Base-by-base conservation (phyloP, 73 alveolate species). In the Durusdinium trenchii region DNA sequence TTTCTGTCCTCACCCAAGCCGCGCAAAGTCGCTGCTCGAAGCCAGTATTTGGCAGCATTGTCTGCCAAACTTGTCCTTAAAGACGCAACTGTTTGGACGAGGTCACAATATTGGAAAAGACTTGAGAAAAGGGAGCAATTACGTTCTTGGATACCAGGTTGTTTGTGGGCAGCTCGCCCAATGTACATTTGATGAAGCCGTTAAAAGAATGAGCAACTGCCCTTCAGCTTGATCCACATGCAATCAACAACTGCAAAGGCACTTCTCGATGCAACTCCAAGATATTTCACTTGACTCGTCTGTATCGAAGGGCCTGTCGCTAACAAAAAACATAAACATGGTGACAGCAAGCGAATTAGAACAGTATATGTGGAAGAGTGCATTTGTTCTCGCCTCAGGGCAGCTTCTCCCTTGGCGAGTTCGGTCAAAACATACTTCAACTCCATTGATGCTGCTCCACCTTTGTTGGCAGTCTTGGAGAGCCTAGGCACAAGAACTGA, bases 1-100 rank as follows among this genome's bases (percentile, higher is more conserved):
- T 35, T 10, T 23, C 42, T 0, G 54, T 48, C 94, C 94, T 84
- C 94, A 10, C 94, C 94, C 51, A 84, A 36, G 28, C 94, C 94
- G 52, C 94, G 73, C 10, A 6, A 76, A 12, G 94, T 14, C 30
- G 94, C 94, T 51, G 94, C 75, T 51, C 54, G 78, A 38, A 30
- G 9, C 94, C 94, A 84, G 52, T 84, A 84, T n/a, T 75, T 20
- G 32, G 71, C 73, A 48, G 69, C 38, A 46, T 82, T 43, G 50
- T 35, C 92, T 48, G 92, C 20, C 32, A 2, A 32, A 71, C 73
- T 2, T 16, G 35, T 82, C 92, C 92, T 82, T 46, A 30, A 78
- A 48, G n/a, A n/a, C n/a, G n/a, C n/a, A n/a, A n/a, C n/a, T n/a
- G n/a, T n/a, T 40, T 23, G 62, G 42, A 42, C 64, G n/a, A 82